phyloP scores from a whole-genome alignment of 805 yeast species.

The Ogataea henricii region DNA sequence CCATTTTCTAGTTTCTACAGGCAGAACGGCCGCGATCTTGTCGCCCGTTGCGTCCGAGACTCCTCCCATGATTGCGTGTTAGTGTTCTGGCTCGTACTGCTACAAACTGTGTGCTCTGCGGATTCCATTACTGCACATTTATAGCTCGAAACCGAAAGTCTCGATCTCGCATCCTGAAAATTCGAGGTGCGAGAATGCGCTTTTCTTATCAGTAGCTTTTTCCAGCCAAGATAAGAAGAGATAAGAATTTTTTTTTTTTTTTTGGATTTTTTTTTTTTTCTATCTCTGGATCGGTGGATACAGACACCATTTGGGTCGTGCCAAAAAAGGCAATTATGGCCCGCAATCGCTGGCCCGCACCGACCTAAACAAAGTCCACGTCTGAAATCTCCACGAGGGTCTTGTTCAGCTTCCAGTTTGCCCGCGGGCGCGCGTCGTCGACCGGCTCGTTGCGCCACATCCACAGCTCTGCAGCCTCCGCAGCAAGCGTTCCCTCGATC shows the following conservation, averaged over 20 bases:
- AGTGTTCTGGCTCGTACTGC: neutral
- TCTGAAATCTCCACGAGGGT: constrained; percentile 11
- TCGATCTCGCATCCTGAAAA: neutral
- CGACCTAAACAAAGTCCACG: constrained; percentile 16
- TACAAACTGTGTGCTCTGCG: too few species aligned
- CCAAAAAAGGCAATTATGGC: too few species aligned
- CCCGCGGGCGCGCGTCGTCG: neutral
- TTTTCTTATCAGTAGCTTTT: neutral
- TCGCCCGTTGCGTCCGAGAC: constrained; percentile 17
- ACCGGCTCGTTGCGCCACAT: constrained; percentile 32
- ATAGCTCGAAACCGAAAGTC: too few species aligned
- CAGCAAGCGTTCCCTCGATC: constrained; percentile 33
- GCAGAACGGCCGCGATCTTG: constrained; percentile 16
- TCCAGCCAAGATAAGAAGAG: neutral
- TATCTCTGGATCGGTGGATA: too few species aligned
- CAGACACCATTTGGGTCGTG: too few species aligned
- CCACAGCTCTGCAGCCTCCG: constrained; percentile 32
- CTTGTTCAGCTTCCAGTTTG: constrained; percentile 21
- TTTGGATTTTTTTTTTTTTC: too few species aligned
- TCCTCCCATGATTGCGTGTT: neutral
- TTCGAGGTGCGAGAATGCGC: constrained; percentile 1
- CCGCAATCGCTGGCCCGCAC: too few species aligned
- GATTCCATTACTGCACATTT: too few species aligned
- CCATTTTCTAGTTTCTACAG: constrained; percentile 21
- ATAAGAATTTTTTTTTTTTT: neutral